Base-by-base conservation (phyloP, 768 basidiomycete genomes). In the Tricholomella constricta region DNA sequence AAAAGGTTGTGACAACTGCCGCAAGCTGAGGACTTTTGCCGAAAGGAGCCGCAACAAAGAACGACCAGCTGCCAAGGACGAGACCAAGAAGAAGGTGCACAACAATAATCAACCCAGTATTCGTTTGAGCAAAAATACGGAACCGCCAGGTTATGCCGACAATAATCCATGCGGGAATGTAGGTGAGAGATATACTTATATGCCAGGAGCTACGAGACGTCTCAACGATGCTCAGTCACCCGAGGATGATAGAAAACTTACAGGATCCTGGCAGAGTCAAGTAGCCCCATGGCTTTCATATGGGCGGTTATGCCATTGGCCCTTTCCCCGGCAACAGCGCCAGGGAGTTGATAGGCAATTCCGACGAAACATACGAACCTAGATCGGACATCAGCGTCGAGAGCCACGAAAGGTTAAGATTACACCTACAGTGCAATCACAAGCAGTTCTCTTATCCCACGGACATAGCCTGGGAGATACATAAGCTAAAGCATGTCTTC, bases 221-320 rank as follows among this genome's bases (percentile, higher is more conserved):
- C 26, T 29, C 7, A 52, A 40, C 26, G 4, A 38, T 48, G 17
- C 14, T 26, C 6, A 11, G 45, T 20, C 2, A 15, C 14, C 23
- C n/a, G 22, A 36, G 25, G 36, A 5, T 5, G 10, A 22, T 4
- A 32, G 26, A 12, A 45, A 34, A 63, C 81, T 14, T 62, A 82
- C 79, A 83, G 54, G 43, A 88, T 79, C 32, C 88, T 77, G 11
- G 89, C 87, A 0, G 82, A 82, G 60, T 90, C 88, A 6, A 79
- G 67, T 12, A 91, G 74, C 7, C 90, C 90, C 90, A 92, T 91
- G 2, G 82, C 88, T 62, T 86, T 85, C 77, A 91, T 81, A 62
- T 91, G 88, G 7, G 80, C 71, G 0, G 90, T 89, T 27, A 91
- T 65, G 14, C 79, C 68, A 48, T 72, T 77, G 0, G 89, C 84